Evolutionary conservation across 2,329 filamentous ascomycete species (phyloP).

Genomic region (Cladorrhinum sp.): DNA sequence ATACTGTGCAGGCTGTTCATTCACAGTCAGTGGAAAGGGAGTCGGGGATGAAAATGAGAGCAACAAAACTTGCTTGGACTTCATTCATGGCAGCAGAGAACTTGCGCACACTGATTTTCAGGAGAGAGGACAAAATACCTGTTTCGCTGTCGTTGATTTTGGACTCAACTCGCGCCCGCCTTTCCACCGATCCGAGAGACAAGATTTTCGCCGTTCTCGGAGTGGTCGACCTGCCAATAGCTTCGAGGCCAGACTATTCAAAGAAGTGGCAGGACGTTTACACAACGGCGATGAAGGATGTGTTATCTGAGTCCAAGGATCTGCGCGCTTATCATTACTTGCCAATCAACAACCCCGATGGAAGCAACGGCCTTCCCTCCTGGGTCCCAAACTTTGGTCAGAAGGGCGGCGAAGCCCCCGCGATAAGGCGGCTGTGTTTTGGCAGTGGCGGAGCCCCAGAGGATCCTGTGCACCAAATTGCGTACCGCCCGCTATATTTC

Average conservation of each 20-base stretch:
- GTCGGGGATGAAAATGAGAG: not conserved
- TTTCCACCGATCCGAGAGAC: not conserved
- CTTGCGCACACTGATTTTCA: not conserved
- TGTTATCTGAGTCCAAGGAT: not conserved
- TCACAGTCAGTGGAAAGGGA: not conserved
- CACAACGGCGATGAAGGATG: not conserved
- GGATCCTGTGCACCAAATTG: not conserved
- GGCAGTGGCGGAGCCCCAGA: not conserved
- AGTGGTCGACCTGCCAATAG: not conserved
- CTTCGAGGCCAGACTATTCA: not conserved
- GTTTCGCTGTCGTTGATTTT: not conserved
- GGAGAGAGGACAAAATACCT: not conserved
- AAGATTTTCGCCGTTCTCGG: not conserved
- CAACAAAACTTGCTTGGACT: not conserved
- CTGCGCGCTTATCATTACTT: not conserved
- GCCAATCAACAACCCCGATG: not conserved
- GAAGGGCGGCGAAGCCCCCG: not conserved
- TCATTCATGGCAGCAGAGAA: not conserved
- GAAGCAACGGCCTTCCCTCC: not conserved
- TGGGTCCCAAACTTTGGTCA: not conserved
- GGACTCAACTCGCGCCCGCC: not conserved
- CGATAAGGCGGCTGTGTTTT: not conserved
- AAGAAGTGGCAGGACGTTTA: not conserved
- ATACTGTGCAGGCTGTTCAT: not conserved
- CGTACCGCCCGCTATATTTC: not conserved